Conservation (phyloP, 257 asterid genomes). For the Thymus quinquecostatus region DNA sequence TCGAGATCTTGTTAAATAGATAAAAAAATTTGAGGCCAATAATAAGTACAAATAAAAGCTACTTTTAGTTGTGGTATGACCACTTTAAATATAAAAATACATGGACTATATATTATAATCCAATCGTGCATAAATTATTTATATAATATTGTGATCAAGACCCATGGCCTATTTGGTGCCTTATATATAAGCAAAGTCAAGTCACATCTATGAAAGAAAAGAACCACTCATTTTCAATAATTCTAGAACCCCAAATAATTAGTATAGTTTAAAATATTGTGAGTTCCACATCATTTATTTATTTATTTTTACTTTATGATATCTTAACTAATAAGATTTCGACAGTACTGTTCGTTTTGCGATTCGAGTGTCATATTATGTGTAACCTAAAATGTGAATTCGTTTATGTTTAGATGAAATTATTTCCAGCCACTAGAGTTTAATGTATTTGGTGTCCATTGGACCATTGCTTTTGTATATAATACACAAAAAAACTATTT, state of each 20-base stretch:
- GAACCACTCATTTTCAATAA: constrained; percentile 1
- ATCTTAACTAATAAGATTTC: constrained; percentile 11
- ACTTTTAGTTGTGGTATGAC: neutral
- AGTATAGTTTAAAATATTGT: neutral
- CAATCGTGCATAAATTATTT: neutral
- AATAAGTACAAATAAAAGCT: neutral
- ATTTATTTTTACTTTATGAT: neutral
- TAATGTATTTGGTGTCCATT: no score
- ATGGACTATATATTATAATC: neutral
- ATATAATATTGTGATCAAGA: constrained; percentile 21
- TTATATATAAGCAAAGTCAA: neutral
- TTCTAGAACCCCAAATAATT: neutral
- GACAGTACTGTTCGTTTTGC: neutral
- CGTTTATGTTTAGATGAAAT: no score
- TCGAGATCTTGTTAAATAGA: neutral
- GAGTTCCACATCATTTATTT: neutral
- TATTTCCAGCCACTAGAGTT: no score
- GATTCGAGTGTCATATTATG: no score
- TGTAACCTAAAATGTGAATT: no score
- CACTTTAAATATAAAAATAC: neutral
- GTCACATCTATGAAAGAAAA: constrained; percentile 1
- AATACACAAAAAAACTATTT: no score
- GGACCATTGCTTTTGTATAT: no score
- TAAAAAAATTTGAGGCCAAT: no score
- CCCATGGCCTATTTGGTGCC: constrained; percentile 15